These are phyloP conservation scores for Hypoxylon perforatum DNA, from an alignment of 495 filamentous ascomycete species.

Conservation along the genomic window DNA sequence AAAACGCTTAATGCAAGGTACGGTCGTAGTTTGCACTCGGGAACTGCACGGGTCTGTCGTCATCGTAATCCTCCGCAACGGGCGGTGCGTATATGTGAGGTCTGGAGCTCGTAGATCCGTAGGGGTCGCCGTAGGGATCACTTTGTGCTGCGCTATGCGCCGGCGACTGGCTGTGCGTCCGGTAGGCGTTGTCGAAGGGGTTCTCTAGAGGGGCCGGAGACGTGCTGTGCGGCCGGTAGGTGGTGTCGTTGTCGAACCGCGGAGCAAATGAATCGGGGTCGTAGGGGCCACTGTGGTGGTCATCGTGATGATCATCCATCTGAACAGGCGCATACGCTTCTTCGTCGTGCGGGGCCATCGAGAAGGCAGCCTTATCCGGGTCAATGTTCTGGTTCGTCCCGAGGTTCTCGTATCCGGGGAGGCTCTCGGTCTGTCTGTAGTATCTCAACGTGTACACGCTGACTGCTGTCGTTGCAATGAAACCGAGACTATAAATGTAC, in stretches of 20 bases:
- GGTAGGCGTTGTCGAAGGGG: slow-evolving; percentile 56
- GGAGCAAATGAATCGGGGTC: slow-evolving; percentile 50
- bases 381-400: slow-evolving; percentile 65
- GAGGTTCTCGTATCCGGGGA: slow-evolving; percentile 73
- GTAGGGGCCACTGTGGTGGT: slow-evolving; percentile 37
- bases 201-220: slow-evolving; percentile 51
- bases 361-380: slow-evolving; percentile 69
- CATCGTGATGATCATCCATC: slow-evolving; percentile 55
- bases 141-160: slow-evolving; percentile 36
- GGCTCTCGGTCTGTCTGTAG: slow-evolving; percentile 78
- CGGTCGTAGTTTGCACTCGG: slow-evolving; percentile 58
- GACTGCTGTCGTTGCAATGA: slow-evolving; percentile 74
- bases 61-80: slow-evolving; percentile 52
- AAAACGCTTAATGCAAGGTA: slow-evolving; percentile 44
- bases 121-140: slow-evolving; percentile 50
- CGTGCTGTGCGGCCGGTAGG: slow-evolving; percentile 45
- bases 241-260: slow-evolving; percentile 46
- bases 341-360: slow-evolving; percentile 65
- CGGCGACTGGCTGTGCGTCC: slow-evolving; percentile 40
- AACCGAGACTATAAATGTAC: slow-evolving; percentile 70
- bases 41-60: slow-evolving; percentile 52
- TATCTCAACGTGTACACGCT: slow-evolving; percentile 82
- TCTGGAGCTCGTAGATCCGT: slow-evolving; percentile 31
- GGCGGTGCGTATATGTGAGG: slow-evolving; percentile 52
- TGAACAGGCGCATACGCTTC: slow-evolving; percentile 61